Evolutionary conservation across 305 asterid genomes (phyloP), one percentile per base, ranked within the genome.

Genomic region (Solanum chacoense): DNA sequence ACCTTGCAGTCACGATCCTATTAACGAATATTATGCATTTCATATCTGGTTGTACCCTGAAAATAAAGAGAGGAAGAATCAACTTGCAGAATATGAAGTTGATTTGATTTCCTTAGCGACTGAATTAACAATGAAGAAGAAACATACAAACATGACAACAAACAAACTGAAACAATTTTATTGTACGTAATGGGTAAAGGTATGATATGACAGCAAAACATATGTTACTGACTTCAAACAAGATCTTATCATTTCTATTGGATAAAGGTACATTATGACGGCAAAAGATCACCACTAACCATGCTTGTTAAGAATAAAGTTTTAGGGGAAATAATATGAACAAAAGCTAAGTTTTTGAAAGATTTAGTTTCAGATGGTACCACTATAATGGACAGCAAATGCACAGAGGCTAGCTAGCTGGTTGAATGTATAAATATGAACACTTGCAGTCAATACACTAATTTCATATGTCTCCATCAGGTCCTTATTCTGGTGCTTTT

Each of bases 1-100:
- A 91, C 92, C 98, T 95, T 67, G 99, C 99, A 90, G 98, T 95
- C 85, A 95, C 94, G 92, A 95, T 94, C 94, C 99, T 93, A 94
- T 95, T 95, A 90, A 98, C 99, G 90, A 98, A 98, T 88, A 96
- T 91, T 89, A 98, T 96, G 93, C 99, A 95, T 93, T 98, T 98
- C 98, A 91, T 95, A 90, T 93, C 89, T 83, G 97, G 96, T 92
- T 93, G 98, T 85, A 89, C 92, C 98, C 99, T 98, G 98, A 79
- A 92, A 89, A 89, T 90, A 77, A 91, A 90, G 71, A 89, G 87
- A 40, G 76, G 59, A 7, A 14, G 71, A 73, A 84, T 5, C 42
- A 84, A 77, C 69, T 11, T 36, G 32, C 59, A 87, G 90, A 67
- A 85, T 50, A 91, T 84, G 85, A 80, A 80, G 37, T 14, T 40